A percentile compares a stretch with the other conserved stretches of the same genome.
Conservation (phyloP, 805 yeast species). For the Wickerhamiella shivajii region DNA sequence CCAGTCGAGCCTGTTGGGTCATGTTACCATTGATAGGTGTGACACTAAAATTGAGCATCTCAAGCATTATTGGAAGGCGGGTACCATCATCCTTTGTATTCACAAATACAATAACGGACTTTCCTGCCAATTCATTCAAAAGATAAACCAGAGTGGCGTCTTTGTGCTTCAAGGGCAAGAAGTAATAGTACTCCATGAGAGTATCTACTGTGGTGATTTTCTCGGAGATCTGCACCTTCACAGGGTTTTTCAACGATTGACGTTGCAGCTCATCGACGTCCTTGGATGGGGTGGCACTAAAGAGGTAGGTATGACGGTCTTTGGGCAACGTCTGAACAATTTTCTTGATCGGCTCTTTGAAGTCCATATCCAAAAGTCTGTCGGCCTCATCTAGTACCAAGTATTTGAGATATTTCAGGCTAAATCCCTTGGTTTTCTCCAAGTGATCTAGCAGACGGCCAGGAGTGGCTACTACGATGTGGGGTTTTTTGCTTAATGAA, state of each 20-base stretch:
- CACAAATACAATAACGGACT: conserved; percentile 77
- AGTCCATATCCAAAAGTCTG: conserved; percentile 86
- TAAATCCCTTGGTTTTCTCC: conserved; percentile 83
- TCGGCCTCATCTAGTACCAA: conserved; percentile 97
- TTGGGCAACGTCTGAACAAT: conserved; percentile 72
- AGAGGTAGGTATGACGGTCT: conserved; percentile 63
- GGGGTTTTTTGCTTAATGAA: conserved; percentile 87
- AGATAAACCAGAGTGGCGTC: conserved; percentile 75
- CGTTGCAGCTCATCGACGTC: conserved; percentile 90
- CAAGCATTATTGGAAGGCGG: conserved; percentile 66
- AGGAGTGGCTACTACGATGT: conserved; percentile 89
- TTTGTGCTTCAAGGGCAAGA: conserved; percentile 83
- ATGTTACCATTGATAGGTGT: conserved; percentile 92
- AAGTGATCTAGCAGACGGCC: conserved; percentile 81
- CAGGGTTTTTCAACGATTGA: conserved; percentile 80
- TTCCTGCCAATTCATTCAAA: conserved; percentile 71
- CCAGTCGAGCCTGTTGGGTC: conserved; percentile 76
- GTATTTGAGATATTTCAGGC: conserved; percentile 59
- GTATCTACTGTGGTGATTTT: conserved; percentile 90
- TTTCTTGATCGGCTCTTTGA: conserved; percentile 85
- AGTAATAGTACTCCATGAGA: conserved; percentile 74
- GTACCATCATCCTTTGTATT: conserved; percentile 94
- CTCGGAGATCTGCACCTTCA: conserved; percentile 75
- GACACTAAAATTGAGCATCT: conserved; percentile 73
- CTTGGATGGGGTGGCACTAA: conserved; percentile 95